Evolutionary conservation across 2,329 filamentous ascomycete species (phyloP).

Genomic region (Monosporascus cannonballus): DNA sequence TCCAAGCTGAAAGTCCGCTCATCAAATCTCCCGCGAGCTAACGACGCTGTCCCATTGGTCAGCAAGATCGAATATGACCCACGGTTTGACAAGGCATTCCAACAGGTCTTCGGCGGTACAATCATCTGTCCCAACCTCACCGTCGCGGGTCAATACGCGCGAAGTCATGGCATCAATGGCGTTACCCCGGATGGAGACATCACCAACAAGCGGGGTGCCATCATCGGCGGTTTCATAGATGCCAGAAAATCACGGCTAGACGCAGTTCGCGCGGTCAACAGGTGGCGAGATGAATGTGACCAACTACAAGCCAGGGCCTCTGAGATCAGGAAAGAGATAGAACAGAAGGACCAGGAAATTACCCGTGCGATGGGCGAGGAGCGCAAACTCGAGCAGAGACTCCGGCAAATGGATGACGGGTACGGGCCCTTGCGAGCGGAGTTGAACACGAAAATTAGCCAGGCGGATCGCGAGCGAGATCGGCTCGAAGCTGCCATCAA

Average conservation of each 20-base stretch:
- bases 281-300: constrained; percentile 71
- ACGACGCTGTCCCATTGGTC: constrained; percentile 81
- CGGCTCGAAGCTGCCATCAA: constrained; percentile 64
- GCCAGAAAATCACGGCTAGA: constrained; percentile 80
- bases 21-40: constrained; percentile 74
- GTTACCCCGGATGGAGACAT: constrained; percentile 94
- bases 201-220: constrained; percentile 88
- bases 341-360: constrained; percentile 80
- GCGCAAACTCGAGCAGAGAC: constrained; percentile 74
- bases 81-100: constrained; percentile 77
- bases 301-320: constrained; percentile 55
- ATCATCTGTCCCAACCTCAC: constrained; percentile 89
- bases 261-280: constrained; percentile 68
- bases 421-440: constrained; percentile 77
- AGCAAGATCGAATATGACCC: constrained; percentile 76
- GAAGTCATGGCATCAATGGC: constrained; percentile 84
- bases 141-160: constrained; percentile 83
- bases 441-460: constrained; percentile 65
- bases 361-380: constrained; percentile 79
- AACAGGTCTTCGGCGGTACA: constrained; percentile 91
- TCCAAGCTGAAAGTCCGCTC: constrained; percentile 69
- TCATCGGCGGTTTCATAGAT: constrained; percentile 93
- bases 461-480: constrained; percentile 67
- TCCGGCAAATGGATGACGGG: constrained; percentile 71
- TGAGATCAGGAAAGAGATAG: constrained; percentile 64